Conservation (phyloP, 2,329 filamentous ascomycete genomes). For the Ceratocystis huliohia region DNA sequence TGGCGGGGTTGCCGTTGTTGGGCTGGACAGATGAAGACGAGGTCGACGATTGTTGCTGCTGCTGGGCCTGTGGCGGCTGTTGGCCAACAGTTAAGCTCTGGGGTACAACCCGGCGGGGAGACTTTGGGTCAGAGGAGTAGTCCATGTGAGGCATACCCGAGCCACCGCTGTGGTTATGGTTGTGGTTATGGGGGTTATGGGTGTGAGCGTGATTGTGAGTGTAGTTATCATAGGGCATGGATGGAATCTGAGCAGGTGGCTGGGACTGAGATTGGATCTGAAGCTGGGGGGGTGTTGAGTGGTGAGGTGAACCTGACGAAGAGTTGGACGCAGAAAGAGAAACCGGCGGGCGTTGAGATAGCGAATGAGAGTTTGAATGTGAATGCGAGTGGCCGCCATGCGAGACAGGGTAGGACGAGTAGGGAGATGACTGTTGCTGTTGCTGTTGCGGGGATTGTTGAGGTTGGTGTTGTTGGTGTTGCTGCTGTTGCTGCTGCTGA, state of each 20-base stretch:
- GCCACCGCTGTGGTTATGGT: slow-evolving; percentile 5
- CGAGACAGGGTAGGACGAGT: slow-evolving; percentile 9
- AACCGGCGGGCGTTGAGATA: slow-evolving; percentile 55
- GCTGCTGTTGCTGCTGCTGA: slow-evolving; percentile 18
- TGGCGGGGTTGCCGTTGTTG: slow-evolving; percentile 33
- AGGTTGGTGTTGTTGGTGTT: slow-evolving; percentile 20
- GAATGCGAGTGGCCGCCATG: slow-evolving; percentile 8
- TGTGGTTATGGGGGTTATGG: not conserved
- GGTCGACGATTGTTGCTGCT: not conserved
- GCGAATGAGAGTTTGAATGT: slow-evolving; percentile 30
- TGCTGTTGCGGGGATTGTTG: slow-evolving; percentile 4
- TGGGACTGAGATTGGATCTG: slow-evolving; percentile 19
- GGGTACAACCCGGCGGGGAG: slow-evolving; percentile 42
- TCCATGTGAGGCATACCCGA: slow-evolving; percentile 46
- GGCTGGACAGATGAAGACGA: slow-evolving; percentile 10
- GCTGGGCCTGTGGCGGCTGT: slow-evolving; percentile 22
- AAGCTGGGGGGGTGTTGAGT: slow-evolving; percentile 17
- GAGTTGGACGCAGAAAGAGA: slow-evolving; percentile 48
- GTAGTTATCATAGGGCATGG: slow-evolving; percentile 50
- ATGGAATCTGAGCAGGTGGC: slow-evolving; percentile 16
- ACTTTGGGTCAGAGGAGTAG: slow-evolving; percentile 43
- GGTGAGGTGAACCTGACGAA: slow-evolving; percentile 18
- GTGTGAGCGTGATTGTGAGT: slow-evolving; percentile 1
- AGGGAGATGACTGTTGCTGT: slow-evolving; percentile 10
- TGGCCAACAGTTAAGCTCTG: slow-evolving; percentile 27